A percentile compares a stretch with the other conserved stretches of the same genome.
Conservation (phyloP, 2,329 filamentous ascomycete species). For the Emergomyces orientalis region DNA sequence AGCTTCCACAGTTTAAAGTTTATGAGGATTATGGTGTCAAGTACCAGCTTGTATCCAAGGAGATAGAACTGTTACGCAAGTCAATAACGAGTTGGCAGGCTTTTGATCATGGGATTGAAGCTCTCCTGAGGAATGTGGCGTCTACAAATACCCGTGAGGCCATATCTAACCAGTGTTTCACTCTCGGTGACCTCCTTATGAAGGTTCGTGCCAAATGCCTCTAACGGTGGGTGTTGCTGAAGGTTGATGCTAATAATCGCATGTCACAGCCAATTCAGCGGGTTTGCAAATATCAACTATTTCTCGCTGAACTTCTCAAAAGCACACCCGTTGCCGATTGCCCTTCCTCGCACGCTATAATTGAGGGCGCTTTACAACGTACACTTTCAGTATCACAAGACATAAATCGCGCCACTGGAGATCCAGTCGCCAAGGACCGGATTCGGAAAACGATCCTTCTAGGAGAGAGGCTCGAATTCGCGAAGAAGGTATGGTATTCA, state of each 20-base stretch:
- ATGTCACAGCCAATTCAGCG: conserved; percentile 70
- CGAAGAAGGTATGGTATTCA: conserved; percentile 51
- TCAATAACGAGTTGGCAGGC: conserved; percentile 64
- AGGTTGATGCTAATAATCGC: conserved; percentile 3
- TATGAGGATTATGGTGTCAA: conserved; percentile 91
- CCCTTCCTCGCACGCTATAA: conserved; percentile 68
- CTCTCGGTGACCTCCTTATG: conserved; percentile 76
- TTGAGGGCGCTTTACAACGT: conserved; percentile 62
- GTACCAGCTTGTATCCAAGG: conserved; percentile 75
- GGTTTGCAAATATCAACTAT: conserved; percentile 79
- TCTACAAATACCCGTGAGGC: conserved; percentile 57
- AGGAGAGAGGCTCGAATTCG: conserved; percentile 70
- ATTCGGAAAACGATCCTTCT: conserved; percentile 78
- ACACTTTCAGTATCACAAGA: conserved; percentile 66
- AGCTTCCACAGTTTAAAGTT: conserved; percentile 73
- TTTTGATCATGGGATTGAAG: conserved; percentile 79
- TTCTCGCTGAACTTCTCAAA: conserved; percentile 75
- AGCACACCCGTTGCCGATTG: conserved; percentile 78
- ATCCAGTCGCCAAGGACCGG: conserved; percentile 56
- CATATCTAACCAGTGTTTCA: conserved; percentile 64
- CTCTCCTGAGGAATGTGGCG: conserved; percentile 63
- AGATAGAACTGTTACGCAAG: conserved; percentile 60
- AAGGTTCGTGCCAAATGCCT: conserved; percentile 50
- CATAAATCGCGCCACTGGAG: conserved; percentile 77
- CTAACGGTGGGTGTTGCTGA: conserved; percentile 10